Conservation (phyloP, 805 yeast genomes). For the Ogataea parapolymorpha region DNA sequence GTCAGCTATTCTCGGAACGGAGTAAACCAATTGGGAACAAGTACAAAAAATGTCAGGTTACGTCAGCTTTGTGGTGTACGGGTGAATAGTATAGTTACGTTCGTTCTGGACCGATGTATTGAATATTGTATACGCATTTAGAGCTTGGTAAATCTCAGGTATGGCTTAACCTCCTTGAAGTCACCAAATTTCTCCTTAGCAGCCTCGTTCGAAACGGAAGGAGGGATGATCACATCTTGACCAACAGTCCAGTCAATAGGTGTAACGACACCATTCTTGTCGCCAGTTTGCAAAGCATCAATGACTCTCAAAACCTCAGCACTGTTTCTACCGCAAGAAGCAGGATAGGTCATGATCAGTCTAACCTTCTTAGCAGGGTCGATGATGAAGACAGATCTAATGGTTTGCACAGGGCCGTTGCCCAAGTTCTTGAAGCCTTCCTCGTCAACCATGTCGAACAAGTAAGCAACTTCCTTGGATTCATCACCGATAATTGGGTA, state of each 20-base stretch:
- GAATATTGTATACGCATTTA: conserved; percentile 4
- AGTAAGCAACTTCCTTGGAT: conserved; percentile 77
- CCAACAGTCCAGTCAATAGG: conserved; percentile 92
- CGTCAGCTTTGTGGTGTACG: neutral
- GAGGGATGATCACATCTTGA: conserved; percentile 90
- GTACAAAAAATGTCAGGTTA: neutral
- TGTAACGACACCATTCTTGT: conserved; percentile 78
- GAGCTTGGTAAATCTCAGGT: conserved; percentile 67
- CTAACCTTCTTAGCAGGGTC: conserved; percentile 90
- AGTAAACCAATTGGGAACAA: conserved; percentile 3
- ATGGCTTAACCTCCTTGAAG: conserved; percentile 84
- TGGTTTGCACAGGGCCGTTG: conserved; percentile 77
- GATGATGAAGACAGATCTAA: conserved; percentile 88
- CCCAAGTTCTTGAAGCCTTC: conserved; percentile 72
- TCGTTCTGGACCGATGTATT: neutral
- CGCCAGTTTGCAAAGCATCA: conserved; percentile 84
- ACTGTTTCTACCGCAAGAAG: conserved; percentile 92
- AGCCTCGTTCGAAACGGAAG: conserved; percentile 73
- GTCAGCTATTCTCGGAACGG: conserved; percentile 7
- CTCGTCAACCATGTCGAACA: conserved; percentile 86
- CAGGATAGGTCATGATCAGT: conserved; percentile 84
- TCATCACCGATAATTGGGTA: conserved; percentile 93
- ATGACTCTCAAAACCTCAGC: conserved; percentile 87
- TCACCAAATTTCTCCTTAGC: conserved; percentile 82
- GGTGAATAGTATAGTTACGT: neutral